Evolutionary conservation across 2,329 filamentous ascomycete species (phyloP), one percentile per base, ranked within the genome.

Genomic region (Ophiosphaerella herpotricha): DNA sequence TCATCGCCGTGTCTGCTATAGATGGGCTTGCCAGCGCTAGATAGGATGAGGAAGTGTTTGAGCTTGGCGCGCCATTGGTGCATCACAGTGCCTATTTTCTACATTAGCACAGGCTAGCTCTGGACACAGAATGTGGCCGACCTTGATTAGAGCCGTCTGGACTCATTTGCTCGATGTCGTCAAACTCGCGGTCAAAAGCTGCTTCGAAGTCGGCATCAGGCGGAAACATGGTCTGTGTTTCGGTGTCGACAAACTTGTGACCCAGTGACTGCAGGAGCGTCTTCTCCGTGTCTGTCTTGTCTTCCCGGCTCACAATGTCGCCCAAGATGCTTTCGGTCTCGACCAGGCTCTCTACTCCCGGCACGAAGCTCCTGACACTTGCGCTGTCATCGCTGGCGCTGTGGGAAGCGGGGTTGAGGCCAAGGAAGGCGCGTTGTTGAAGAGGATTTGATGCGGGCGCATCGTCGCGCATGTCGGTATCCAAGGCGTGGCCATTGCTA

Each of bases 41-140:
- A 97, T 1, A 99, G 79, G 64, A 99, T 96, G 75, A 99, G 85
- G 73, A 96, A 99, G 74, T 99, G 94, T 74, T 99, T 99, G 55
- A 92, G 81, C 76, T 97, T 97, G 33, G 88, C 85, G 70, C 91
- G 94, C 92, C 92, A 99, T 56, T 86, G 80, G 13, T 78, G 76
- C 35, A 96, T 78, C 23, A 90, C 61, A 18, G 69, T 58, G 62
- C 77, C 75, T 71, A 67, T 63, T 51, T 33, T 50, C 46, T 51
- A 52, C 44, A 67, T 73, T 67, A 73, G 68, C 58, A 57, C 51
- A 43, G 23, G 43, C 46, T 46, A 51, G 45, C 13, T 45, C 46
- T 53, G 58, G 46, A 56, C 55, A 56, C 36, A 35, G 46, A 36
- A 41, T 43, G 77, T 39, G 80, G 75, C 68, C 86, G 65, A 82